phyloP scores from a whole-genome alignment of 2,329 filamentous ascomycete species.

The Fonsecaea pedrosoi region DNA sequence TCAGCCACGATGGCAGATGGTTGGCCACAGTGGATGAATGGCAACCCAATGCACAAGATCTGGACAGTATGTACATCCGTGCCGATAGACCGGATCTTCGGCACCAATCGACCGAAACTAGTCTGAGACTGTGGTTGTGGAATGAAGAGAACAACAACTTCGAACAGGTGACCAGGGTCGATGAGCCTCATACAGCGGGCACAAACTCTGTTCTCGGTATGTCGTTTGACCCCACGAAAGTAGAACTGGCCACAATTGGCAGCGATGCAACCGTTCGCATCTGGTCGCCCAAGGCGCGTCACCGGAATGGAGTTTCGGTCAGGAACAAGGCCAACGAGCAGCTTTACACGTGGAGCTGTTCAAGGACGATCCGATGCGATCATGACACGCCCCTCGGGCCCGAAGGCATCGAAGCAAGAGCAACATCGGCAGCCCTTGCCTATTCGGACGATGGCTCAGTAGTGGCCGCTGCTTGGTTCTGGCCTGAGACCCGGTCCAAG shows the following conservation, averaged over 20 bases:
- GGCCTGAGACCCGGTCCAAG: constrained; percentile 50
- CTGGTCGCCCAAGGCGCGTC: constrained; percentile 77
- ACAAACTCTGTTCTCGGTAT: constrained; percentile 71
- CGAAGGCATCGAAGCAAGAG: background rate
- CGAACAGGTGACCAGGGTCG: constrained; percentile 81
- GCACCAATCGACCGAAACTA: constrained; percentile 64
- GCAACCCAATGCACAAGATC: constrained; percentile 74
- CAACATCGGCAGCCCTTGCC: constrained; percentile 66
- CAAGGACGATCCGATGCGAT: constrained; percentile 52
- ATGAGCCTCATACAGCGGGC: constrained; percentile 75
- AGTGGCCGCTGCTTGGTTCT: constrained; percentile 65
- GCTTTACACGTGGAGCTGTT: constrained; percentile 76
- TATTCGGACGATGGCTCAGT: constrained; percentile 87
- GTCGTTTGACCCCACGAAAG: constrained; percentile 69
- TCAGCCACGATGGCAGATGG: constrained; percentile 84
- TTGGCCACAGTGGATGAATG: constrained; percentile 92
- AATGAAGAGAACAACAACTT: constrained; percentile 61
- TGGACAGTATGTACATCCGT: constrained; percentile 60
- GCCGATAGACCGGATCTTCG: constrained; percentile 23
- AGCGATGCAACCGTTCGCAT: constrained; percentile 78
- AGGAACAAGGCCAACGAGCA: constrained; percentile 62
- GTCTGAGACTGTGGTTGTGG: constrained; percentile 89
- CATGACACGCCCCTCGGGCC: constrained; percentile 46
- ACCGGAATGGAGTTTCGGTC: constrained; percentile 63
- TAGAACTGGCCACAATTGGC: constrained; percentile 84